Evolutionary conservation across 257 asterid species (phyloP).

Genomic region (Fraxinus excelsior): DNA sequence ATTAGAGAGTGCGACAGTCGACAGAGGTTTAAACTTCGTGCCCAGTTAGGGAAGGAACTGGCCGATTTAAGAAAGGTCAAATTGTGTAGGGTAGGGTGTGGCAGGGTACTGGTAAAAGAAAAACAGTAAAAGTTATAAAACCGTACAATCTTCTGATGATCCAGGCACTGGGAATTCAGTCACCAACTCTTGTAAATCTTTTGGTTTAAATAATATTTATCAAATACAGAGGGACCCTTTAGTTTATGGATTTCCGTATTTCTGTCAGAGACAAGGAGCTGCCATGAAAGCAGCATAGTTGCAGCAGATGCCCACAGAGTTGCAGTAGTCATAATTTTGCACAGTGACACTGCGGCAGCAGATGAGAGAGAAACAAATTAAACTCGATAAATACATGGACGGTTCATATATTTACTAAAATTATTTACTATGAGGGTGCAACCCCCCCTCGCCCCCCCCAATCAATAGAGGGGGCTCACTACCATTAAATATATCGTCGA

Average conservation of each 20-base stretch:
- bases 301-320: slow-evolving; percentile 43
- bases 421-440: too few relatives aligned
- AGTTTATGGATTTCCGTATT: slow-evolving; percentile 63
- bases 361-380: background rate
- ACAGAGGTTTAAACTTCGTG: too few relatives aligned
- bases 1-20: too few relatives aligned
- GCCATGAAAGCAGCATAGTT: slow-evolving; percentile 55
- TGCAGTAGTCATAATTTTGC: slow-evolving; percentile 35
- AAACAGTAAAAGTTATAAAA: background rate
- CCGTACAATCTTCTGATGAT: slow-evolving; percentile 1
- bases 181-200: background rate
- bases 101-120: background rate
- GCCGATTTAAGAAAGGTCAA: background rate
- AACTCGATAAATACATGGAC: background rate
- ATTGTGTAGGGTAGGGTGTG: background rate
- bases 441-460: too few relatives aligned
- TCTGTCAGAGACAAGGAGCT: slow-evolving; percentile 66
- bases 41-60: background rate
- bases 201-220: background rate
- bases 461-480: too few relatives aligned
- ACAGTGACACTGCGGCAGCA: slow-evolving; percentile 44
- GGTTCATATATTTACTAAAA: too few relatives aligned
- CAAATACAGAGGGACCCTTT: slow-evolving; percentile 20
- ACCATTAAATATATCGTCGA: too few relatives aligned
- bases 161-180: background rate